Evolutionary conservation across 2,329 filamentous ascomycete species (phyloP), one percentile per base, ranked within the genome.

Genomic region (Apiospora sp.): DNA sequence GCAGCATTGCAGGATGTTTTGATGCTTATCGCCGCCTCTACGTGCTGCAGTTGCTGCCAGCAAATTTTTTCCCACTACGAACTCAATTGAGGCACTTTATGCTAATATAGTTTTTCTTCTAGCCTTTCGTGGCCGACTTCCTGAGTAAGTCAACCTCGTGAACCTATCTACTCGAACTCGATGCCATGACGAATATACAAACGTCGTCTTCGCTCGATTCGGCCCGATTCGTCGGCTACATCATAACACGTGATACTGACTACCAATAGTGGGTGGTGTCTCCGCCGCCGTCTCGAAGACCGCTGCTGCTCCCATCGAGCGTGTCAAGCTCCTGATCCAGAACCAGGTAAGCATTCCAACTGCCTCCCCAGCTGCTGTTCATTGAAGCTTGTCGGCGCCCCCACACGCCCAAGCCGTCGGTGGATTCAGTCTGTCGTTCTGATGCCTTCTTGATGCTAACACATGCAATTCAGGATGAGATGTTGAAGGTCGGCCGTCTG

Each of bases 291-390:
- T 99, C 93, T 99, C 96, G 86, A 99, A 99, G 95, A 99, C 96
- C 81, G 96, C 96, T 84, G 96, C 96, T 85, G 96, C 96, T 89
- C 96, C 96, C 88, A 99, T 99, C 83, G 96, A 99, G 95, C 96
- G 96, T 95, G 93, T 99, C 89, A 99, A 99, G 95, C 96, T 99
- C 85, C 94, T 99, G 84, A 97, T 99, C 90, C 96, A 99, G 92
- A 99, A 99, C 91, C 96, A 99, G 93, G 95, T 98, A 92, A 80
- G 94, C 43, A 46, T 51, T 14, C 12, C 19, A 46, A 4, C 68
- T 30, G n/a, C 12, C 41, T 41, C 12, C 13, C 24, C 22, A 30
- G 64, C 64, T 44, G 67, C 41, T 46, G 67, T 64, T 24, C 30
- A 41, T 64, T 12, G 34, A 37, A 34, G 58, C 58, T 64, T 64